Conservation (phyloP, 1,139 yeast species). For the Blastobotrys buckinghamii region DNA sequence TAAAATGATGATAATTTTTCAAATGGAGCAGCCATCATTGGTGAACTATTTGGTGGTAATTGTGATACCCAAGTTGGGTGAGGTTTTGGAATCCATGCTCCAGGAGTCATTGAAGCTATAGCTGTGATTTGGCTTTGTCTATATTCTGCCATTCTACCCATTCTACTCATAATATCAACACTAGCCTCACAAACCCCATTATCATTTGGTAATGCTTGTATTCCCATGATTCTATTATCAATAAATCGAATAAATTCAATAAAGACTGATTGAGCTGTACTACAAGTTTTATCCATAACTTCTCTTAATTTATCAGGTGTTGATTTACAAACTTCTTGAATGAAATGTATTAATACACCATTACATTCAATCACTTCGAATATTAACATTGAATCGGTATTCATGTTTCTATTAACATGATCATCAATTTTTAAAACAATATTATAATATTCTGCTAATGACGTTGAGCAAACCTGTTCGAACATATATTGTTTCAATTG, state of each 20-base stretch:
- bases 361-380: slow-evolving; percentile 28
- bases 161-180: slow-evolving; percentile 57
- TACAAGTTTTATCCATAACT: slow-evolving; percentile 20
- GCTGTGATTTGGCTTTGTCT: slow-evolving; percentile 47
- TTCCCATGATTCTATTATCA: slow-evolving; percentile 43
- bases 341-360: slow-evolving; percentile 17
- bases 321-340: slow-evolving; percentile 15
- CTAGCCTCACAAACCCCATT: slow-evolving; percentile 65
- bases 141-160: slow-evolving; percentile 62
- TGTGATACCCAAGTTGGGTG: slow-evolving; percentile 26
- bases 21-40: slow-evolving; percentile 35
- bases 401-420: slow-evolving; percentile 20
- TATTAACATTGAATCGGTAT: slow-evolving; percentile 23
- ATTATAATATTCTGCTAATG: slow-evolving; percentile 34
- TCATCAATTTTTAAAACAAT: slow-evolving; percentile 34
- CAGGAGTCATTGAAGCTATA: slow-evolving; percentile 45
- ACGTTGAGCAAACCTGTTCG: slow-evolving; percentile 36
- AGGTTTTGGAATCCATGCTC: slow-evolving; percentile 61
- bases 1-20: slow-evolving; percentile 57
- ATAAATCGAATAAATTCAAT: slow-evolving; percentile 52
- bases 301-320: slow-evolving; percentile 22
- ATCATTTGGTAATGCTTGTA: slow-evolving; percentile 49
- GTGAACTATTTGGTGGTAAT: slow-evolving; percentile 21
- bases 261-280: slow-evolving; percentile 42
- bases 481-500: slow-evolving; percentile 25